phyloP scores from a whole-genome alignment of 768 basidiomycete genomes.

The Neoboletus brunneissimus region DNA sequence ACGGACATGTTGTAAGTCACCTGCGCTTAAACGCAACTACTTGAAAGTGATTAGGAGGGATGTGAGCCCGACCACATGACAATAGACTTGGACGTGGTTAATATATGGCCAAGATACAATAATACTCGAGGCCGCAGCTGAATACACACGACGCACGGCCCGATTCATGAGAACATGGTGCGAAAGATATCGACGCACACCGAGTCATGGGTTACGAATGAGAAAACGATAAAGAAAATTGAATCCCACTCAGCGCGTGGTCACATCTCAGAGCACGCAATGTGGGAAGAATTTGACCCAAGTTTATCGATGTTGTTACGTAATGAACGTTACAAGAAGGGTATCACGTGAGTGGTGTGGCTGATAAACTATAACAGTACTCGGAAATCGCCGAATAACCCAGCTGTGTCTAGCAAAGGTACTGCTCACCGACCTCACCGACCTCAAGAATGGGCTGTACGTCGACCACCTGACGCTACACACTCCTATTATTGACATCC shows the following conservation, averaged over 20 bases:
- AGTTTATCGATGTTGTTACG: background rate
- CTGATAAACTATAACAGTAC: constrained; percentile 44
- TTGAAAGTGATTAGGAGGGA: background rate
- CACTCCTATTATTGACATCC: constrained; percentile 6
- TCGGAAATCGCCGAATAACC: constrained; percentile 31
- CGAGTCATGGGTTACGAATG: background rate
- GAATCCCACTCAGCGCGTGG: background rate
- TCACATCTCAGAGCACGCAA: background rate
- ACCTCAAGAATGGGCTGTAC: constrained; percentile 82
- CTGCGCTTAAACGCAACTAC: background rate
- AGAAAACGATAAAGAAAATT: background rate
- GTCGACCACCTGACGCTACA: constrained; percentile 36
- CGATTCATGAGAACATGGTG: background rate
- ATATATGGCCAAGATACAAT: constrained; percentile 2
- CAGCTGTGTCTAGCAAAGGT: constrained; percentile 7
- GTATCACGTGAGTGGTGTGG: constrained; percentile 23
- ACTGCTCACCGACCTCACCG: constrained; percentile 45
- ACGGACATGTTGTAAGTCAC: constrained; percentile 27
- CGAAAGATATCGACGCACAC: background rate
- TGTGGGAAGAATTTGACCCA: background rate
- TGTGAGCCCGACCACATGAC: background rate
- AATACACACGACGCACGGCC: constrained; percentile 2
- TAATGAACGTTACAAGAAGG: background rate
- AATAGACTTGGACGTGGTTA: background rate
- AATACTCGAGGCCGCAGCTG: background rate